A percentile compares a stretch with the other conserved stretches of the same genome.
Conservation (phyloP, 257 asterid genomes). For the Nicotiana tabacum region DNA sequence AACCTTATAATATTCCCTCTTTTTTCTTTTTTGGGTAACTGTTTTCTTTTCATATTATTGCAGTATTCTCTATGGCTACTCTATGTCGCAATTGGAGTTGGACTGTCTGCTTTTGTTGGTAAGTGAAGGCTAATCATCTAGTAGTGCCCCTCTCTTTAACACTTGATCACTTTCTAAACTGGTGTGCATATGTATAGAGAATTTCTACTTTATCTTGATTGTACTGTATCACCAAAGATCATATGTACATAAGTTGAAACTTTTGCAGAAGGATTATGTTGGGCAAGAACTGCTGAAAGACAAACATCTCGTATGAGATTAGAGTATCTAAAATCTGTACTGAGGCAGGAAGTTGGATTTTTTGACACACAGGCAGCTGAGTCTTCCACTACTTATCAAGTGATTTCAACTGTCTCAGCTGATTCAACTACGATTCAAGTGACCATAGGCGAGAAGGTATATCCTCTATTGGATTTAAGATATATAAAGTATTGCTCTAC, state of each 20-base stretch:
- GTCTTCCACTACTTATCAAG: constrained; percentile 65
- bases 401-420: constrained; percentile 59
- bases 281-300: constrained; percentile 96
- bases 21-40: neutral
- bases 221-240: neutral
- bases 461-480: no score
- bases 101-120: constrained; percentile 77
- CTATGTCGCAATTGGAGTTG: constrained; percentile 73
- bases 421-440: constrained; percentile 64
- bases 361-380: constrained; percentile 70
- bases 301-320: constrained; percentile 83
- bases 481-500: no score
- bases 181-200: neutral
- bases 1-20: neutral
- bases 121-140: constrained; percentile 4
- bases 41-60: neutral
- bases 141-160: no score
- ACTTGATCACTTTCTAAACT: neutral
- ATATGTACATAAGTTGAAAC: neutral
- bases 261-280: constrained; percentile 69
- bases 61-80: constrained; percentile 55
- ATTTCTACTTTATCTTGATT: neutral
- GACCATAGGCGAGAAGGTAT: constrained; percentile 81
- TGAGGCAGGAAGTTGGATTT: constrained; percentile 78
- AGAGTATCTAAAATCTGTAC: constrained; percentile 77